Base-by-base conservation (phyloP, 345 rosid genomes). In the Fremontodendron californicum region DNA sequence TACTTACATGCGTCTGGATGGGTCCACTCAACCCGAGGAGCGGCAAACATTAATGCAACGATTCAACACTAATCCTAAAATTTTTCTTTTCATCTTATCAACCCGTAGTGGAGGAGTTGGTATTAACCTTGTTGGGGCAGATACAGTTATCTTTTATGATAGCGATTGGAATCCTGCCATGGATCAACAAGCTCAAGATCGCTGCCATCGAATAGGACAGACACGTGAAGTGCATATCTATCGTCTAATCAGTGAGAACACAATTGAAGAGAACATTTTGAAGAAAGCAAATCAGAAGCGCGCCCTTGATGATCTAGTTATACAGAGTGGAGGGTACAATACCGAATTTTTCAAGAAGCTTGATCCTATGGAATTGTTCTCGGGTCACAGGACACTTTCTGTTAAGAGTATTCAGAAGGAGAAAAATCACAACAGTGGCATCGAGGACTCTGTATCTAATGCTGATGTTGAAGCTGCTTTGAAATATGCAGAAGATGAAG, bases 171-270 rank as follows among this genome's bases (percentile, higher is more conserved):
- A 96, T 86, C 99, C 99, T 40, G 99, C 99, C 37, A 96, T 96
- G 99, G 99, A 96, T 86, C 98, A 94, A 81, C 99, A 96, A 90
- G 99, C 99, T 77, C 99, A 96, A 90, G 99, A 96, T 87, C 99
- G 98, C 71, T 96, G 99, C 85, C 99, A 96, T 86, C 86, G 99
- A 76, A 96, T 96, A 80, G 99, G 99, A 77, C 99, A 96, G 87
- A 96, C 98, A 55, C 98, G 99, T 62, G 97, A 92, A 87, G 99
- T 96, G 9, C 95, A 94, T 86, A 96, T 96, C 64, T 96, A 94
- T 79, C 87, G 99, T 81, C 83, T 96, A 82, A 96, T 96, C 80
- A 96, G 99, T 81, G 98, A 96, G 81, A 90, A 94, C 86, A 96
- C 99, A 35, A 96, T 96, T 85, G 99, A 96, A 79, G 99, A 96